Evolutionary conservation across 1,284 basidiomycete species (phyloP).

Genomic region (Thelephora terrestris): DNA sequence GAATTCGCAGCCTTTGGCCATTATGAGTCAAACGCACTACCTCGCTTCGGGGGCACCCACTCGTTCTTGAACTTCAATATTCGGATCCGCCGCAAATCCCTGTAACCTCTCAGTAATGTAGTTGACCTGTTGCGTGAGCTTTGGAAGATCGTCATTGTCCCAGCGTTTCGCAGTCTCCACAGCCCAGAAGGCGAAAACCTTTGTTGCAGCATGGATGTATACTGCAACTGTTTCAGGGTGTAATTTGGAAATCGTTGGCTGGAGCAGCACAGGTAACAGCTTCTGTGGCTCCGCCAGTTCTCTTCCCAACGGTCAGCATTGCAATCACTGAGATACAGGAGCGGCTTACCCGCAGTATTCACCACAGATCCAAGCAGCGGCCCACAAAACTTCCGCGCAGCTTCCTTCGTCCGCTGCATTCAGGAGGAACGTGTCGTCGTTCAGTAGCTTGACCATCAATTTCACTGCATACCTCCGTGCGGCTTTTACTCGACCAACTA

Average conservation of each 20-base stretch:
- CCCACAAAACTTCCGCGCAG: slow-evolving; percentile 79
- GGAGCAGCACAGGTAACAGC: slow-evolving; percentile 58
- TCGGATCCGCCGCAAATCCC: slow-evolving; percentile 44
- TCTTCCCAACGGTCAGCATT: slow-evolving; percentile 24
- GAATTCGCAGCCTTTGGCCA: slow-evolving; percentile 63
- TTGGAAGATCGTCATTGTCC: slow-evolving; percentile 57
- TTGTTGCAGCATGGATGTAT: slow-evolving; percentile 77
- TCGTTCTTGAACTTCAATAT: slow-evolving; percentile 89
- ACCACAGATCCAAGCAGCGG: slow-evolving; percentile 92
- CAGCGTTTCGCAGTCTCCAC: slow-evolving; percentile 67
- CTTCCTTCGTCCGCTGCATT: slow-evolving; percentile 51
- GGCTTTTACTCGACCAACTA: slow-evolving; percentile 73
- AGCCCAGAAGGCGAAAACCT: slow-evolving; percentile 83
- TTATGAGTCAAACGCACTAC: neutral
- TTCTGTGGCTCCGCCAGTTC: slow-evolving; percentile 64
- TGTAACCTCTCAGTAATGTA: slow-evolving; percentile 46
- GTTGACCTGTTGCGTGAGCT: slow-evolving; percentile 52
- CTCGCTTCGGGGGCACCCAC: slow-evolving; percentile 33
- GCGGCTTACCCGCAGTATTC: slow-evolving; percentile 74
- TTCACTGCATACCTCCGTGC: slow-evolving; percentile 73
- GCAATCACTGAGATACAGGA: slow-evolving; percentile 1
- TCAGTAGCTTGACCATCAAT: slow-evolving; percentile 70
- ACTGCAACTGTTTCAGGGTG: slow-evolving; percentile 56
- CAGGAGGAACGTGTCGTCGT: slow-evolving; percentile 63
- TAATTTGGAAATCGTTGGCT: slow-evolving; percentile 42